These are phyloP conservation scores for Chlamydomonas sp. DNA, from an alignment of 139 green algal species.

Conservation along the genomic window DNA sequence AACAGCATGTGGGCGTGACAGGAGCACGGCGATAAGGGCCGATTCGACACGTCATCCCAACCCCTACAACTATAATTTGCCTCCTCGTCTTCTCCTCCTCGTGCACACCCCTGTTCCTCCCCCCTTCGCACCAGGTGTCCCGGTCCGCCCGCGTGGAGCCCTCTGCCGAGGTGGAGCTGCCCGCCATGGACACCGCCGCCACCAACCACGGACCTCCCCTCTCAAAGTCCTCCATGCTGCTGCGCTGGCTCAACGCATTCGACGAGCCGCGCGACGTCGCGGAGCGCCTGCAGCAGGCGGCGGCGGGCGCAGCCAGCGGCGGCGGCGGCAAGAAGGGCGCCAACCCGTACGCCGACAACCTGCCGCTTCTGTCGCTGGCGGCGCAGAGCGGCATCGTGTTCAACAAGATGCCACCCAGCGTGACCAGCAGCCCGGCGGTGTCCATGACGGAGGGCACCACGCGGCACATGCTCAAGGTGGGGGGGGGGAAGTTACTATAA, in stretches of 20 bases:
- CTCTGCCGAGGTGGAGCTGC: conserved; percentile 20
- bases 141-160: conserved; percentile 31
- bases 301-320: background rate
- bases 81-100: too few relatives aligned
- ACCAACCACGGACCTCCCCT: conserved; percentile 32
- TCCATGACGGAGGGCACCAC: conserved; percentile 8
- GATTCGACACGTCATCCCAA: too few relatives aligned
- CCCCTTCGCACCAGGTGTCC: conserved; percentile 10
- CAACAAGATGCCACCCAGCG: conserved; percentile 24
- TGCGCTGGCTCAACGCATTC: conserved; percentile 26
- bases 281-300: background rate
- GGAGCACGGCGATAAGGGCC: too few relatives aligned
- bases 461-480: conserved; percentile 19
- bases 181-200: conserved; percentile 6
- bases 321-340: background rate
- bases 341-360: background rate
- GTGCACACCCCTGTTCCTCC: too few relatives aligned
- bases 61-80: too few relatives aligned
- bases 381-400: conserved; percentile 31
- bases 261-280: background rate
- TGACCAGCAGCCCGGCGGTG: conserved; percentile 10
- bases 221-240: conserved; percentile 36
- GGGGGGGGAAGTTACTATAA: too few relatives aligned
- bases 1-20: too few relatives aligned
- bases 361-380: conserved; percentile 32